These are phyloP conservation scores for Echeveria elegans DNA, from an alignment of 164 flowering plant genomes.

Conservation along the genomic window DNA sequence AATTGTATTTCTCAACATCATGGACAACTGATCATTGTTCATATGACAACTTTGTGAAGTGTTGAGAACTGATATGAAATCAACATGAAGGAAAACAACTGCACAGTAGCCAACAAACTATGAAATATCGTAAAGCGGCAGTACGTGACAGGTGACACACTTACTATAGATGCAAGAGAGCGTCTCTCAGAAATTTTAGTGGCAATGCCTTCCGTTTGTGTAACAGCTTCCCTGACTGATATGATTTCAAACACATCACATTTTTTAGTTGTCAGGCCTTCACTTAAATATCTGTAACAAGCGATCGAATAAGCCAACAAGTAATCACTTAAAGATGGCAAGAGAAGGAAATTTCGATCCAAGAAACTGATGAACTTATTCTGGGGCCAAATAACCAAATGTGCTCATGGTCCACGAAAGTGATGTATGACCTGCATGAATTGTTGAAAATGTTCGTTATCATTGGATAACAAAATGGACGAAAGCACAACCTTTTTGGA, in stretches of 20 bases:
- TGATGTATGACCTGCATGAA: constrained; percentile 52
- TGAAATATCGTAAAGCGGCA: neutral
- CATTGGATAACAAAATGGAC: too few relatives aligned
- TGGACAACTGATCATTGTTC: neutral
- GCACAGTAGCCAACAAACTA: neutral
- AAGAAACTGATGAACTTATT: constrained; percentile 40
- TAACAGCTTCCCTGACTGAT: constrained; percentile 81
- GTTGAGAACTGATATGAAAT: neutral
- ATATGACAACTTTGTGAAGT: too few relatives aligned
- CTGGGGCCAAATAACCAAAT: constrained; percentile 94
- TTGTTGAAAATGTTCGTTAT: neutral
- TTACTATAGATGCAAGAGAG: constrained; percentile 84
- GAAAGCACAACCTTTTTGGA: constrained; percentile 51
- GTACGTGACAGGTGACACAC: constrained; percentile 24
- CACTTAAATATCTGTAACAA: constrained; percentile 60
- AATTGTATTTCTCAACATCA: too few relatives aligned
- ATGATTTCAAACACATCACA: constrained; percentile 89
- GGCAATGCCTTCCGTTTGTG: constrained; percentile 45
- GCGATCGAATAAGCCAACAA: constrained; percentile 8
- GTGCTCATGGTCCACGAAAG: constrained; percentile 95
- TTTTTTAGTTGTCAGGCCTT: constrained; percentile 78
- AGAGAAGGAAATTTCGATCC: neutral
- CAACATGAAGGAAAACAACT: neutral
- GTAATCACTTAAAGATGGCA: neutral
- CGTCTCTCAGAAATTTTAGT: constrained; percentile 65